A percentile compares a stretch with the other conserved stretches of the same genome.
Evolutionary conservation across 2,329 filamentous ascomycete genomes (phyloP).

Genomic region (Bipolaris oryzae): DNA sequence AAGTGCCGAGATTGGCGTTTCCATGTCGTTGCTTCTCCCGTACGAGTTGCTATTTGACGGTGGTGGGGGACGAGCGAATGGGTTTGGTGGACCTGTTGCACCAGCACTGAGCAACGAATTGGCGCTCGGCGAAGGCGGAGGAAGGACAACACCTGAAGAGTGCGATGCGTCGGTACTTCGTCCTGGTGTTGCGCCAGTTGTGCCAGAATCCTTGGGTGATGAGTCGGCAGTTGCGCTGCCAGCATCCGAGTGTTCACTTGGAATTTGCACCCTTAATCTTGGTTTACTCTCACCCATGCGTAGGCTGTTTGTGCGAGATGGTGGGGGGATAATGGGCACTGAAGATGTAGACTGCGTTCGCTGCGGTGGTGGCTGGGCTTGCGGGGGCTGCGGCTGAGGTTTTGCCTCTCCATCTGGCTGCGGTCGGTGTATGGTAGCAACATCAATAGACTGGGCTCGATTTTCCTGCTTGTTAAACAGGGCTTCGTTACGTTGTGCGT

Average conservation of each 20-base stretch:
- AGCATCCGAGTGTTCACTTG: slow-evolving; percentile 83
- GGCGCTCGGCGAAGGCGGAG: slow-evolving; percentile 89
- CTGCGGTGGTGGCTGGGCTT: slow-evolving; percentile 49
- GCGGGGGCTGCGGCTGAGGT: slow-evolving; percentile 51
- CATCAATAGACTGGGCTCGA: slow-evolving; percentile 70
- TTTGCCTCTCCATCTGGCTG: slow-evolving; percentile 43
- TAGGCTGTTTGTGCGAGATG: slow-evolving; percentile 73
- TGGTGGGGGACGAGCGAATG: slow-evolving; percentile 86
- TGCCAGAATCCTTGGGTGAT: slow-evolving; percentile 65
- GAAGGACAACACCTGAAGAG: slow-evolving; percentile 76
- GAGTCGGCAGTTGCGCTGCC: slow-evolving; percentile 77
- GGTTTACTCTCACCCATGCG: slow-evolving; percentile 74
- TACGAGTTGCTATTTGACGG: slow-evolving; percentile 63
- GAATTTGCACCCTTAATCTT: slow-evolving; percentile 90
- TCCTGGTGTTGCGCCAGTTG: slow-evolving; percentile 64
- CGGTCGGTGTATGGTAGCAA: slow-evolving; percentile 58
- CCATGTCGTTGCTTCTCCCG: slow-evolving; percentile 50
- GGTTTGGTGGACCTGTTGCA: slow-evolving; percentile 90
- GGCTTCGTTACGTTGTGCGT: slow-evolving; percentile 54
- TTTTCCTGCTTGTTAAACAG: slow-evolving; percentile 50
- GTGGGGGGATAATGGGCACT: slow-evolving; percentile 72
- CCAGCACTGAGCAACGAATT: slow-evolving; percentile 86
- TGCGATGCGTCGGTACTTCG: slow-evolving; percentile 63
- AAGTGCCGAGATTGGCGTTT: slow-evolving; percentile 91
- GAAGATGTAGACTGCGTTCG: slow-evolving; percentile 65